Evolutionary conservation across 495 filamentous ascomycete species (phyloP), one percentile per base, ranked within the genome.

Genomic region (Trypethelium eluteriae): DNA sequence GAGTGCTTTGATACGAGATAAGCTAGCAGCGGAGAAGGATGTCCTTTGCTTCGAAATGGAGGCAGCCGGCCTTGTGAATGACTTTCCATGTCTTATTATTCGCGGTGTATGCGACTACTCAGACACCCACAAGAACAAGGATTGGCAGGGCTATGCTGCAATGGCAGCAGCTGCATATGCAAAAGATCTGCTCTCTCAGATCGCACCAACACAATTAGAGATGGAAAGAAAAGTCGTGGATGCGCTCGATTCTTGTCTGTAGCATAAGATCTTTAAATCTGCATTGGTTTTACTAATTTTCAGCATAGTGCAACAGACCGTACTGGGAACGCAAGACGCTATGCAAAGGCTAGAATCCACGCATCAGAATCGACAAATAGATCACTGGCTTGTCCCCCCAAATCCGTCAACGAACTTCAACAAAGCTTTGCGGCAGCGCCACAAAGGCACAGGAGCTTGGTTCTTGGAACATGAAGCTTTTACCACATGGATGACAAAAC

Each of bases 31-130:
- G 35, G 63, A 50, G 53, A 53, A 4, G 14, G 57, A 46, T 36
- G 64, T 64, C 18, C 63, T 72, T 12, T 72, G 70, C 63, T 68
- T 70, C 34, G 70, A 72, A 64, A 72, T 67, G 70, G 70, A 72
- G 38, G 70, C 70, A 34, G 70, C 70, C 50, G 68, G 68, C 2
- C n/a, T 68, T 0, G 57, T 68, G 68, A 62, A 70, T 25, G 6
- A 67, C 6, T 68, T 72, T 47, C 68, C 67, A 3, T 74, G 70
- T 50, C 32, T 74, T 1, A 68, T 71, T 38, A 69, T 74, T 59
- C 70, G 72, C 35, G 72, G 72, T 35, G 71, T 74, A 11, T 72
- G 63, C 62, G 71, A 74, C 63, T 74, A 74, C 64, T 53, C 68
- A 0, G 72, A 74, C 59, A 61, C 72, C 0, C 70, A 72, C 63